Conservation (phyloP, 495 filamentous ascomycete species). For the Podospora australis region DNA sequence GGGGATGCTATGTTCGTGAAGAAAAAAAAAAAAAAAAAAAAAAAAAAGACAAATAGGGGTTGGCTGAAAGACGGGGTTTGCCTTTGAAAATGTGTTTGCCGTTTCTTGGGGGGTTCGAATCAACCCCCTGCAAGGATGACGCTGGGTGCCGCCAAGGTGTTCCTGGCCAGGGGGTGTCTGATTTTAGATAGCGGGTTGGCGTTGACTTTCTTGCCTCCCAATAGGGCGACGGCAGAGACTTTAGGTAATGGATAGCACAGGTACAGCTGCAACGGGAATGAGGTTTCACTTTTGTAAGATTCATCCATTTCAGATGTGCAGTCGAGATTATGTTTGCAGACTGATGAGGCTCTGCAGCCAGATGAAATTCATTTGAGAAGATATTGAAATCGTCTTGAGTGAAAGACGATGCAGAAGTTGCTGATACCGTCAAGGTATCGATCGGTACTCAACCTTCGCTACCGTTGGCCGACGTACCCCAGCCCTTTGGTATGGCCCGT, state of each 20-base stretch:
- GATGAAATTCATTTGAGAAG: too few species aligned
- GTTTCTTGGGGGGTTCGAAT: background rate
- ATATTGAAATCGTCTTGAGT: too few species aligned
- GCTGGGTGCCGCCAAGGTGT: constrained; percentile 1
- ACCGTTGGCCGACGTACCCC: too few species aligned
- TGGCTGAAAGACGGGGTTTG: background rate
- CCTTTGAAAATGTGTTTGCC: constrained; percentile 6
- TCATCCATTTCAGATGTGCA: too few species aligned
- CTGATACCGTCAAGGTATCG: too few species aligned
- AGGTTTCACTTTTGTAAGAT: background rate
- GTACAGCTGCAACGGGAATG: background rate
- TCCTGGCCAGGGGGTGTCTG: constrained; percentile 4
- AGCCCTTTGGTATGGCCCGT: too few species aligned
- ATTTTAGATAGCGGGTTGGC: too few species aligned
- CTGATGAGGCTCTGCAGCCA: too few species aligned
- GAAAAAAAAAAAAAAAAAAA: background rate
- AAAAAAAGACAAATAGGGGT: background rate
- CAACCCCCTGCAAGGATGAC: constrained; percentile 6
- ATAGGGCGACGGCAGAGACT: constrained; percentile 2
- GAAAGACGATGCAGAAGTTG: too few species aligned
- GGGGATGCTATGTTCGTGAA: background rate
- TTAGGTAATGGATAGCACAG: constrained; percentile 3
- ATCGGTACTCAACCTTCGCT: too few species aligned
- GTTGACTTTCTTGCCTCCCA: background rate
- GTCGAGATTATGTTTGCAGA: too few species aligned